A percentile compares a stretch with the other conserved stretches of the same genome.
phyloP scores from a whole-genome alignment of 352 stramenopile species.

The Aphanomyces euteiches region DNA sequence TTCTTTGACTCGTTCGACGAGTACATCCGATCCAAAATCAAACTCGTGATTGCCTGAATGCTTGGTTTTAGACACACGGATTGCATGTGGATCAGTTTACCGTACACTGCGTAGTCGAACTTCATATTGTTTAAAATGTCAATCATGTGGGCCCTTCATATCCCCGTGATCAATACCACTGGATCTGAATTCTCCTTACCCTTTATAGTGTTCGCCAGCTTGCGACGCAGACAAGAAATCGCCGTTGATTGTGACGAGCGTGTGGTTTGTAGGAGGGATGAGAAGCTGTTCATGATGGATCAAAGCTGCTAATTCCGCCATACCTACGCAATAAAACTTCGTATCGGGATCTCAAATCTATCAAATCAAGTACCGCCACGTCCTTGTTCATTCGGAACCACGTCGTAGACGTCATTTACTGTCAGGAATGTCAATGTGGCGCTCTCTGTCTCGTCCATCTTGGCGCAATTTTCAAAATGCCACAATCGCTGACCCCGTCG shows the following conservation, averaged over 20 bases:
- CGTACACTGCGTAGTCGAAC: constrained; percentile 61
- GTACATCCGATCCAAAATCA: constrained; percentile 55
- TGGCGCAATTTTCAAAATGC: not conserved
- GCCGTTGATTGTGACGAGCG: constrained; percentile 71
- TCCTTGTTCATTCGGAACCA: constrained; percentile 59
- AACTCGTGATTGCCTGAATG: constrained; percentile 77
- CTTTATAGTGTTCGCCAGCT: constrained; percentile 57
- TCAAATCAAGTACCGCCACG: constrained; percentile 38
- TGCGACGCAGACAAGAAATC: constrained; percentile 73
- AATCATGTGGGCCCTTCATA: constrained; percentile 63
- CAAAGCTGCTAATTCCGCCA: constrained; percentile 62
- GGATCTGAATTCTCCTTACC: constrained; percentile 35
- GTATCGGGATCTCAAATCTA: too few relatives aligned
- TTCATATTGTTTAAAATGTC: constrained; percentile 68
- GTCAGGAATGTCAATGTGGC: constrained; percentile 49
- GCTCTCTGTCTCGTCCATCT: not conserved
- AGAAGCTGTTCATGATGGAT: constrained; percentile 45
- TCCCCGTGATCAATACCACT: not conserved
- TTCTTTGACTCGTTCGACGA: constrained; percentile 50
- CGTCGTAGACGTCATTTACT: constrained; percentile 74
- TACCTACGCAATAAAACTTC: constrained; percentile 31
- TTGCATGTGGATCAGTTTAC: not conserved
- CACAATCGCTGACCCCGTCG: too few relatives aligned
- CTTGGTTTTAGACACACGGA: not conserved
- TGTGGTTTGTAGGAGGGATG: constrained; percentile 45